phyloP scores from a whole-genome alignment of 768 basidiomycete species.

The Tulasnella sp. region DNA sequence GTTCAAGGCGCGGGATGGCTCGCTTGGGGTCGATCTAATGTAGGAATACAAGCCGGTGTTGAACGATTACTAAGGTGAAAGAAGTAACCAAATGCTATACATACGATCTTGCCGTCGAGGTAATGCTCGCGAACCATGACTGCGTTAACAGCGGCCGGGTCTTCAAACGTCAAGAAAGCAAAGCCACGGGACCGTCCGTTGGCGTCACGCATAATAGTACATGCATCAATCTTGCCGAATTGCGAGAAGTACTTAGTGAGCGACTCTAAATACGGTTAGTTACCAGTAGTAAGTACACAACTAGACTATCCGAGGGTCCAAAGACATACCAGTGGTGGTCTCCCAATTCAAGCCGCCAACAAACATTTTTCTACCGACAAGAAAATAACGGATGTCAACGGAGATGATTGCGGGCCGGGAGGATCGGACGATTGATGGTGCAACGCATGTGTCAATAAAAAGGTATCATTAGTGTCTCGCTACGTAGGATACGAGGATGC shows the following conservation, averaged over 20 bases:
- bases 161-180: constrained; percentile 93
- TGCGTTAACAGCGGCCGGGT: constrained; percentile 82
- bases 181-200: constrained; percentile 92
- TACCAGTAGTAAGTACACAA: constrained; percentile 9
- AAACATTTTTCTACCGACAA: constrained; percentile 87
- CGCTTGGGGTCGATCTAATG: constrained; percentile 97
- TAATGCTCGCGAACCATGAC: constrained; percentile 94
- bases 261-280: constrained; percentile 40
- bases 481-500: constrained; percentile 12
- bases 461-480: constrained; percentile 28
- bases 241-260: constrained; percentile 83
- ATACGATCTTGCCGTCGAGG: constrained; percentile 92
- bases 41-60: background rate
- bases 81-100: constrained; percentile 28
- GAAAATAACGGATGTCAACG: background rate
- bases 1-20: constrained; percentile 92
- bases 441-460: constrained; percentile 22
- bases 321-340: constrained; percentile 84
- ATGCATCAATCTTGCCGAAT: constrained; percentile 94
- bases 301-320: background rate
- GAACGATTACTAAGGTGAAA: background rate
- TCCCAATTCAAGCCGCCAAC: constrained; percentile 99
- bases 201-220: constrained; percentile 97
- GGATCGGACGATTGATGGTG: constrained; percentile 22
- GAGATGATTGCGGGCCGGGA: background rate